Evolutionary conservation across 2,329 filamentous ascomycete species (phyloP), one percentile per base, ranked within the genome.

Genomic region (Ascochyta lentis): DNA sequence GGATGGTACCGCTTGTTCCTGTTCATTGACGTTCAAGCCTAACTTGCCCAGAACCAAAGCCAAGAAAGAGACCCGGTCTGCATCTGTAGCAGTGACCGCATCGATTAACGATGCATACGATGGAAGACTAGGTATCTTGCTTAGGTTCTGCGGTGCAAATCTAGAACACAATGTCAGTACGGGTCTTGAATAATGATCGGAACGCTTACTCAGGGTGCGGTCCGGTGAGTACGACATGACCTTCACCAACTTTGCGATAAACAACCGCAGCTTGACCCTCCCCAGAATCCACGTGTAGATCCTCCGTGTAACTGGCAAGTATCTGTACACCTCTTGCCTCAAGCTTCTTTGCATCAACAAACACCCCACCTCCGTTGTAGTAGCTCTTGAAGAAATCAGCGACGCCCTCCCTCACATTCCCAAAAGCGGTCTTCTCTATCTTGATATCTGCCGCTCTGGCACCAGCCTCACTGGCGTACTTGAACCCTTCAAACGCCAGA

Each of bases 341-440:
- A 52, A 86, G 80, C 40, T 83, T 84, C 3, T 83, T 81, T 1
- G 90, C 89, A 76, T 95, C 89, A 1, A 96, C 91, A 78, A 98
- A 99, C 1, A 96, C 87, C 3, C 95, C 93, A 0, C 95, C 95
- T 0, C 95, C 95, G 66, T 99, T 99, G 75, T 94, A 97, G 72
- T 99, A 99, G 13, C 86, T 88, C 49, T 83, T 80, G 56, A 96
- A 91, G 1, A 81, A 79, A 1, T 86, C 82, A 0, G 88, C 84
- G 1, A 89, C 72, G 3, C 78, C 76, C 0, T 80, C 82, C 38
- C 72, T 73, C 0, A 66, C 71, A 6, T 67, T 68, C 0, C 77
- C 74, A 56, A 96, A 85, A 0, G 81, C 79, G 2, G 80, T 81
- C 60, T 85, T 86, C 12, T 84, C 79, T 12, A 95, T 86, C 48